Base-by-base conservation (phyloP, 352 stramenopile genomes). In the Phytopythium boreale region DNA sequence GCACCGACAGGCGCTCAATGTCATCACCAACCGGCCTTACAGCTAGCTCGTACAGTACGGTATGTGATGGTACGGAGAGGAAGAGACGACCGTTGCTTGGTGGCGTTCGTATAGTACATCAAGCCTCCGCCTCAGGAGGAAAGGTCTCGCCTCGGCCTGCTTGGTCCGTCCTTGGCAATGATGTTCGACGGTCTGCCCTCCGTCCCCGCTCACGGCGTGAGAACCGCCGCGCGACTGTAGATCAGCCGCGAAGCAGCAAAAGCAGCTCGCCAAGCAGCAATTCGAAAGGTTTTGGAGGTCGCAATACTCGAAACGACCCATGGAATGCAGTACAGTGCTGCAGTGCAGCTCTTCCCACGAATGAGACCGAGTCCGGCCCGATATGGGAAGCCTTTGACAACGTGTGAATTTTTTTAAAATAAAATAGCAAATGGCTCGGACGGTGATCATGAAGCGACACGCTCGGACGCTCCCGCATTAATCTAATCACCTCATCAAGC, bases 401-500 rank as follows among this genome's bases (percentile, higher is more conserved):
- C 8, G 31, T 8, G 31, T 36, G 31, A 36, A 8, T 8, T 8
- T 3, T n/a, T n/a, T n/a, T n/a, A n/a, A n/a, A n/a, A n/a, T n/a
- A n/a, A n/a, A 34, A 34, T 34, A 34, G 29, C 29, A 3, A 7
- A 7, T 7, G 29, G 29, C 29, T 34, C 29, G 29, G 7, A 34
- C 29, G 29, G 10, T 14, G 34, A 39, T 14, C 34, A 14, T 39
- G 34, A 39, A 39, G 34, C 34, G 34, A 39, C 34, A 14, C 34
- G 11, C 34, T 15, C 11, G 34, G 29, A 34, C 29, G 29, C 29
- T 34, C 34, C 5, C 1, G 34, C 39, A 46, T n/a, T n/a, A n/a
- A n/a, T n/a, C n/a, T n/a, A n/a, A n/a, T 52, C 46, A 52, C 46
- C n/a, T 52, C 12, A 52, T 52, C n/a, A 52, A 51, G 39, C 39